Evolutionary conservation across 768 basidiomycete genomes (phyloP).

Genomic region (Russula griseocarnosa): DNA sequence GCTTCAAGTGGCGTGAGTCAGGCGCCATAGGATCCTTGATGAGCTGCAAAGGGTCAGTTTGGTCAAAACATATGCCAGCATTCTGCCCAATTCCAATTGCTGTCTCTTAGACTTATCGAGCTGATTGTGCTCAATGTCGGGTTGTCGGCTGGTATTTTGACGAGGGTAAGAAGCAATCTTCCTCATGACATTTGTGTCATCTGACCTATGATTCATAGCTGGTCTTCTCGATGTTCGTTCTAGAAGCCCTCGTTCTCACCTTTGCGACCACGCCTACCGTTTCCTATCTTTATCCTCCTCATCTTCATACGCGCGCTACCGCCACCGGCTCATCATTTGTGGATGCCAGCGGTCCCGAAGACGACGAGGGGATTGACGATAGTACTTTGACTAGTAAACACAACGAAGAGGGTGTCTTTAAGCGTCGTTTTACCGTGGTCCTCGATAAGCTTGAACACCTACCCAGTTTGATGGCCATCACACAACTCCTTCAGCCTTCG

Average conservation of each 20-base stretch:
- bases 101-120: conserved; percentile 66
- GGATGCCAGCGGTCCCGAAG: conserved; percentile 34
- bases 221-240: conserved; percentile 94
- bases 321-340: conserved; percentile 47
- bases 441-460: conserved; percentile 89
- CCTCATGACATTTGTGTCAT: background rate
- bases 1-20: conserved; percentile 78
- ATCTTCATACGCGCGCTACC: conserved; percentile 48
- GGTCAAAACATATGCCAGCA: background rate
- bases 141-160: conserved; percentile 71
- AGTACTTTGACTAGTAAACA: background rate
- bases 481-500: conserved; percentile 66
- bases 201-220: conserved; percentile 32
- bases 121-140: conserved; percentile 96
- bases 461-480: conserved; percentile 84
- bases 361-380: conserved; percentile 9
- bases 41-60: conserved; percentile 84
- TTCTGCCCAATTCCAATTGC: background rate
- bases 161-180: conserved; percentile 38
- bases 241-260: conserved; percentile 77
- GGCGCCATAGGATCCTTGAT: conserved; percentile 86
- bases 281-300: conserved; percentile 60
- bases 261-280: conserved; percentile 84
- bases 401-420: conserved; percentile 38
- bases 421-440: conserved; percentile 73